Evolutionary conservation across 2,329 filamentous ascomycete species (phyloP).

Genomic region (Chrysoporthe cubensis): DNA sequence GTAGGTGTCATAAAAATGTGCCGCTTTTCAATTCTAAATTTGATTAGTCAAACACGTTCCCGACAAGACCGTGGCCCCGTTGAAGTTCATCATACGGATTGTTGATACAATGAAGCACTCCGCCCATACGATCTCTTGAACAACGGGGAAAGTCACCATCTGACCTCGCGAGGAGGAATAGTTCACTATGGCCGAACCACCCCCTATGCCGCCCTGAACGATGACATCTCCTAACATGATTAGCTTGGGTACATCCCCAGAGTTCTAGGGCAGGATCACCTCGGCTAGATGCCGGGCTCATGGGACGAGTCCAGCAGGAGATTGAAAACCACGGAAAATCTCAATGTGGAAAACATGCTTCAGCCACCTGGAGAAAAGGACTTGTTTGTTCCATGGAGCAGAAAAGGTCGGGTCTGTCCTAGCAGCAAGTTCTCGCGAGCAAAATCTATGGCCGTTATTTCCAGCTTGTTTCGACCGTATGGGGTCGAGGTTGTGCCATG

Average conservation of each 20-base stretch:
- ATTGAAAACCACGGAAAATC: background rate
- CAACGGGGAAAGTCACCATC: too few species aligned
- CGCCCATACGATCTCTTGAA: too few species aligned
- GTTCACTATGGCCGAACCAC: too few species aligned
- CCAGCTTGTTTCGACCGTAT: background rate
- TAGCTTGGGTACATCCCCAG: background rate
- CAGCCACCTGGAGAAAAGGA: background rate
- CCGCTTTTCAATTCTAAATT: background rate
- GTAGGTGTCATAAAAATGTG: too few species aligned
- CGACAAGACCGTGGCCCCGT: background rate
- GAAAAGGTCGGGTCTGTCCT: background rate
- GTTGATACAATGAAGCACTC: too few species aligned
- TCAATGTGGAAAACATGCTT: background rate
- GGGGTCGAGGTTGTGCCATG: slow-evolving; percentile 1
- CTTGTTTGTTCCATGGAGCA: background rate
- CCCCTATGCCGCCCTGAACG: too few species aligned
- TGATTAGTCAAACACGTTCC: too few species aligned
- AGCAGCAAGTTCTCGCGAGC: slow-evolving; percentile 12
- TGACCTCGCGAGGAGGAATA: too few species aligned
- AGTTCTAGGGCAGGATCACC: slow-evolving; percentile 10
- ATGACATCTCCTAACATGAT: too few species aligned
- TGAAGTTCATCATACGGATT: too few species aligned
- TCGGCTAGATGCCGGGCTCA: background rate
- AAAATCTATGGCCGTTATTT: background rate
- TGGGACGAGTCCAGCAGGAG: slow-evolving; percentile 39